Conservation (phyloP, 176 grass and related monocot species). For the bread wheat (Triticum aestivum) region IWGSC_CS_RefSeq_v2.1 NC_057810.1:49955059-49955558, state of each 20-base stretch:
- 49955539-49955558: not conserved
- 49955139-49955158: not conserved
- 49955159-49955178: not conserved
- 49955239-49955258: not conserved
- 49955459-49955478: not conserved
- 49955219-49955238: not conserved
- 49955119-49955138: not conserved
- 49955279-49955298: not conserved
- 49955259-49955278: not conserved
- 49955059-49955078: no score
- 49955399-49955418: not conserved
- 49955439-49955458: not conserved
- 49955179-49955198: no score
- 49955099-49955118: no score
- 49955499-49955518: not conserved
- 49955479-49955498: not conserved
- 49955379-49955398: not conserved
- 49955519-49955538: not conserved
- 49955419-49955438: not conserved
- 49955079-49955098: no score
- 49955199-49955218: not conserved
- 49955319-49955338: not conserved
- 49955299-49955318: not conserved
- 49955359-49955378: not conserved
- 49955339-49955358: not conserved